Evolutionary conservation across 306 rosid species (phyloP), one percentile per base, ranked within the genome.

Genomic region (Trifolium fragiferum): DNA sequence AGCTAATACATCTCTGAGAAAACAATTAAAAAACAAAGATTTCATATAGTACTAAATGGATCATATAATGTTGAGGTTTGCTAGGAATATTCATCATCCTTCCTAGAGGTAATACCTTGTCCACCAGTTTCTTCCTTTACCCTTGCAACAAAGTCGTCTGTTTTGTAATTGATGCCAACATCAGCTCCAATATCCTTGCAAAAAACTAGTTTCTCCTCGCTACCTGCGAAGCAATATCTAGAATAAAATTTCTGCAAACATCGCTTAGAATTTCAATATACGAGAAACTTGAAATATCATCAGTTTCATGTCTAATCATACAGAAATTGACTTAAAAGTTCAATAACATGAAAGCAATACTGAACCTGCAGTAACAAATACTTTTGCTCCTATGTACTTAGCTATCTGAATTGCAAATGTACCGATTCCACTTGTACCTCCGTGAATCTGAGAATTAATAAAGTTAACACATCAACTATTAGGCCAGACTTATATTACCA

Each of bases 391-490:
- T 11, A 9, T 72, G 79, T 84, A 81, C 73, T 91, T 91, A 11
- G 97, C 98, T 25, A 90, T 89, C 85, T 94, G 97, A 90, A 94
- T 88, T 2, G 98, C 95, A 85, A 94, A 94, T 62, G 96, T 90
- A 14, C 97, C 98, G 10, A 94, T 94, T 76, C 97, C 97, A 73
- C 98, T 87, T 15, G 98, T 88, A 50, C 97, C 98, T 68, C 97
- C 98, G 81, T 91, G 97, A 80, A 94, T 81, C 98, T 94, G 86
- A 80, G 71, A 74, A 43, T 66, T 32, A 8, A 66, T 49, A 44
- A 49, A 51, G 49, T 44, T 67, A 33, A 10, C 4, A 40, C 62
- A 46, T 50, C 57, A 43, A 57, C 47, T n/a, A 25, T 44, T 76
- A 32, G 38, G 60, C 55, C 32, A 27, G 20, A 44, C 23, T 16